phyloP scores from a whole-genome alignment of 352 stramenopile genomes.

The Phytophthora boehmeriae region DNA sequence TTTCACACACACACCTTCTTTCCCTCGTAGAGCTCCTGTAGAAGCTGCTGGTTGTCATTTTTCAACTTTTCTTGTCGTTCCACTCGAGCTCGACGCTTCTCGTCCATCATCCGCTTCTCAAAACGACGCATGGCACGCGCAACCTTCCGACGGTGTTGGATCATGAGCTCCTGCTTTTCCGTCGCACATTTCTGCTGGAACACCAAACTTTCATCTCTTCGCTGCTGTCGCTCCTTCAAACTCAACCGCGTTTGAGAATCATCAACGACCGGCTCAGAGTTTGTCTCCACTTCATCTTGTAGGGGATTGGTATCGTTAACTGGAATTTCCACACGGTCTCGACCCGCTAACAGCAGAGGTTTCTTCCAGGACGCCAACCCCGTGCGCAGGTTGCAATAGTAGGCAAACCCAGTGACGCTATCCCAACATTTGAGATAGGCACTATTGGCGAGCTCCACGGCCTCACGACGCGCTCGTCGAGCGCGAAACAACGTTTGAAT shows the following conservation, averaged over 20 bases:
- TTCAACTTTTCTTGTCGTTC: constrained; percentile 42
- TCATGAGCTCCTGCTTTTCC: constrained; percentile 38
- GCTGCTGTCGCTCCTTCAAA: constrained; percentile 30
- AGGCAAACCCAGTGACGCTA: constrained; percentile 39
- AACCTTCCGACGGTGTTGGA: constrained; percentile 39
- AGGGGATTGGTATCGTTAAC: background rate
- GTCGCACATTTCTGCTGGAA: constrained; percentile 43
- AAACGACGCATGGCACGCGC: constrained; percentile 44
- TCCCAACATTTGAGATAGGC: constrained; percentile 62
- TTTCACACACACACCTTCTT: constrained; percentile 27
- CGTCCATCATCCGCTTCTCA: constrained; percentile 38
- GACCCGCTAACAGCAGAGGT: constrained; percentile 39
- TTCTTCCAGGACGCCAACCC: constrained; percentile 53
- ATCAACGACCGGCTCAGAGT: background rate
- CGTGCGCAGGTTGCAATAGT: constrained; percentile 57
- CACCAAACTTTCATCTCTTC: constrained; percentile 32
- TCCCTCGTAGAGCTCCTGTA: constrained; percentile 45
- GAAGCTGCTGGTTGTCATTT: constrained; percentile 42
- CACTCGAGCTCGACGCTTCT: constrained; percentile 36
- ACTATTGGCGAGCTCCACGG: constrained; percentile 30
- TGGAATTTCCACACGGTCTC: constrained; percentile 17
- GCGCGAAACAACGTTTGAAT: constrained; percentile 43
- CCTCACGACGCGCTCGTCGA: constrained; percentile 33
- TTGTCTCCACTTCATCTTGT: background rate
- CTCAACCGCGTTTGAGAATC: constrained; percentile 14